A percentile compares a stretch with the other conserved stretches of the same genome.
phyloP scores from a whole-genome alignment of 2,329 filamentous ascomycete genomes.

The Lasiodiplodia theobromae region DNA sequence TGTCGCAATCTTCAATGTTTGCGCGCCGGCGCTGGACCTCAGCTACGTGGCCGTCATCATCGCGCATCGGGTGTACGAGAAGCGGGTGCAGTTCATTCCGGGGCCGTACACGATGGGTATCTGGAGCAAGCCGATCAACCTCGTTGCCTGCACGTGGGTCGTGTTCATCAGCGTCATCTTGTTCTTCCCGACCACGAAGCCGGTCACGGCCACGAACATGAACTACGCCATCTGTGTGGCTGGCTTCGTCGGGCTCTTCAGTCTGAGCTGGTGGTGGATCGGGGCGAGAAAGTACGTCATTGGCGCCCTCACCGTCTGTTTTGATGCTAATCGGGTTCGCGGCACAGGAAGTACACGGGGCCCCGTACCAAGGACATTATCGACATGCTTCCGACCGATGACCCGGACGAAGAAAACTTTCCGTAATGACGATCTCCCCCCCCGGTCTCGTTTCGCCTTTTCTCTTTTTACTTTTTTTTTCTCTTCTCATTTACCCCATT shows the following conservation, averaged over 20 bases:
- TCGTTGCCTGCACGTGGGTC: constrained; percentile 66
- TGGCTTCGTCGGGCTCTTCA: constrained; percentile 57
- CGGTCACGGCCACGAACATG: constrained; percentile 55
- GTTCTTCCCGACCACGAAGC: constrained; percentile 56
- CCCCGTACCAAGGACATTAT: constrained; percentile 64
- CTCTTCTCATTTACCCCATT: neutral
- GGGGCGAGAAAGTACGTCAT: constrained; percentile 46
- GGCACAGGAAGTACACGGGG: constrained; percentile 63
- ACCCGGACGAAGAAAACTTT: constrained; percentile 45
- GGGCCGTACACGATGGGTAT: constrained; percentile 65
- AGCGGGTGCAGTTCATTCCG: constrained; percentile 60
- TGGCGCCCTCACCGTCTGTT: constrained; percentile 29
- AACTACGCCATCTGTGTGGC: constrained; percentile 57
- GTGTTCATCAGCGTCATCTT: constrained; percentile 68
- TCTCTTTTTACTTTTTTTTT: neutral
- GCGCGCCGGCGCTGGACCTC: constrained; percentile 56
- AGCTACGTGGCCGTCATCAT: constrained; percentile 68
- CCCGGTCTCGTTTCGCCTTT: neutral
- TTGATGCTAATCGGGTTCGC: constrained; percentile 6
- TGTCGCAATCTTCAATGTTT: constrained; percentile 57
- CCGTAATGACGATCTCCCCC: neutral
- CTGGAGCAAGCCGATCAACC: constrained; percentile 64
- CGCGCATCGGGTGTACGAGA: constrained; percentile 62
- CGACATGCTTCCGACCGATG: constrained; percentile 50
- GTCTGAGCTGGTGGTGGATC: constrained; percentile 54